Evolutionary conservation across 108 stramenopile species (phyloP).

Genomic region (Poteriospumella lacustris): DNA sequence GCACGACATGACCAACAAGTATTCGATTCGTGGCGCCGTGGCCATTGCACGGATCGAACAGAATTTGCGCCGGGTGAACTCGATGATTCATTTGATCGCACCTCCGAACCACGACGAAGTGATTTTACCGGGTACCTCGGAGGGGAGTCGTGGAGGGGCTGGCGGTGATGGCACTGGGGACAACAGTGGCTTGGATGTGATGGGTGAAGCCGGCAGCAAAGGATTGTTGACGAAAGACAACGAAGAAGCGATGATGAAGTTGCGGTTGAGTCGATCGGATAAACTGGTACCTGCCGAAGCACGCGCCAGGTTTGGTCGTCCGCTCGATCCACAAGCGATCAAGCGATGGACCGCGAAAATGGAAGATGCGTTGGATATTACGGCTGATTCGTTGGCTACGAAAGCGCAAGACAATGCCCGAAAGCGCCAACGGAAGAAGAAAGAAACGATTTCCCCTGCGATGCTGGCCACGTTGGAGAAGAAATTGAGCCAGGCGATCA

Average conservation of each 20-base stretch:
- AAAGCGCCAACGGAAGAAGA: slow-evolving; percentile 13
- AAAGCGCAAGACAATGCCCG: no score
- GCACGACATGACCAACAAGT: neutral
- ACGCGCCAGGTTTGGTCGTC: no score
- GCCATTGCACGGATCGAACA: neutral
- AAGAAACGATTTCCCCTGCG: neutral
- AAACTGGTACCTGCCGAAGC: no score
- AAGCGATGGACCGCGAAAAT: neutral
- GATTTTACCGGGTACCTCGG: neutral
- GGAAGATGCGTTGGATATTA: neutral
- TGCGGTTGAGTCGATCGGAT: neutral
- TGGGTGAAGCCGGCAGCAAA: no score
- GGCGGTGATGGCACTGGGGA: no score
- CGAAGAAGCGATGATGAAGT: no score
- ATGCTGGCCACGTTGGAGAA: neutral
- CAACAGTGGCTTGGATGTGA: no score
- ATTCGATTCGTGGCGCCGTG: neutral
- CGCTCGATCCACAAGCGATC: neutral
- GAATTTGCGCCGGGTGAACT: slow-evolving; percentile 11
- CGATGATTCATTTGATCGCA: slow-evolving; percentile 18
- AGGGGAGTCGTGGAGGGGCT: neutral
- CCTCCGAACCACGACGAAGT: slow-evolving; percentile 20
- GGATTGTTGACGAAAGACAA: no score
- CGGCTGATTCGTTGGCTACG: neutral
- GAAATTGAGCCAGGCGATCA: slow-evolving; percentile 10